Percentiles rank a stretch among this genome's conserved stretches.
phyloP scores from a whole-genome alignment of 2,329 filamentous ascomycete species.

The Fusarium floridanum region DNA sequence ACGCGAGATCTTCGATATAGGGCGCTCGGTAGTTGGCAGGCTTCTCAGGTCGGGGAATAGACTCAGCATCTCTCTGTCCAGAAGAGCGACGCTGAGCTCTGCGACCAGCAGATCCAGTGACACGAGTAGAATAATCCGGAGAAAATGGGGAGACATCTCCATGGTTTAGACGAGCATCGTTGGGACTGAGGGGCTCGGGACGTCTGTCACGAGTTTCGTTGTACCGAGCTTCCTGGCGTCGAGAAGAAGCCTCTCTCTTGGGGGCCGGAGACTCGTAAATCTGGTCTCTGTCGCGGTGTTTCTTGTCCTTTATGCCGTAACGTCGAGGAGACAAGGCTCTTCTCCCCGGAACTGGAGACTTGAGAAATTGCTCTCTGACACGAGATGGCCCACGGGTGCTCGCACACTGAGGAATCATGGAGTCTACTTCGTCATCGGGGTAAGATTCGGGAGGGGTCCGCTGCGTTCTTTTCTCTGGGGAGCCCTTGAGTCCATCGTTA shows the following conservation, averaged over 20 bases:
- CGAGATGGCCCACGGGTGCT: background rate
- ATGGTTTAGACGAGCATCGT: background rate
- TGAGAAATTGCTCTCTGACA: background rate
- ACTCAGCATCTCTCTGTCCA: constrained; percentile 35
- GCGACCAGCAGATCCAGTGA: constrained; percentile 45
- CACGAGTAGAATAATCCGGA: constrained; percentile 38
- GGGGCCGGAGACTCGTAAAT: background rate
- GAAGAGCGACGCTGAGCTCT: constrained; percentile 45
- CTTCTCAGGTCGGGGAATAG: background rate
- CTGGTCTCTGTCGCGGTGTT: constrained; percentile 5
- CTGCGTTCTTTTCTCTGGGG: background rate
- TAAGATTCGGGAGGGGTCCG: background rate
- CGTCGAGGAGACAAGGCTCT: background rate
- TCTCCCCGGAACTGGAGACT: background rate
- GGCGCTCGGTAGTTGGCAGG: constrained; percentile 41
- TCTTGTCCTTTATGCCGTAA: background rate
- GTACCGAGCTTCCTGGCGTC: background rate
- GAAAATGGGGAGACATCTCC: constrained; percentile 20
- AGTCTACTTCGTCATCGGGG: constrained; percentile 31
- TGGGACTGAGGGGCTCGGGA: background rate
- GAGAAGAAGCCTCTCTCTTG: background rate
- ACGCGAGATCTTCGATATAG: constrained; percentile 45
- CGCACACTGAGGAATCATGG: constrained; percentile 21
- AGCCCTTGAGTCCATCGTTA: constrained; percentile 18
- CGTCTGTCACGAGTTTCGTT: constrained; percentile 12